Percentiles rank a stretch among this genome's conserved stretches.
Evolutionary conservation across 108 stramenopile genomes (phyloP).

Genomic region (Cafeteria roenbergensis): DNA sequence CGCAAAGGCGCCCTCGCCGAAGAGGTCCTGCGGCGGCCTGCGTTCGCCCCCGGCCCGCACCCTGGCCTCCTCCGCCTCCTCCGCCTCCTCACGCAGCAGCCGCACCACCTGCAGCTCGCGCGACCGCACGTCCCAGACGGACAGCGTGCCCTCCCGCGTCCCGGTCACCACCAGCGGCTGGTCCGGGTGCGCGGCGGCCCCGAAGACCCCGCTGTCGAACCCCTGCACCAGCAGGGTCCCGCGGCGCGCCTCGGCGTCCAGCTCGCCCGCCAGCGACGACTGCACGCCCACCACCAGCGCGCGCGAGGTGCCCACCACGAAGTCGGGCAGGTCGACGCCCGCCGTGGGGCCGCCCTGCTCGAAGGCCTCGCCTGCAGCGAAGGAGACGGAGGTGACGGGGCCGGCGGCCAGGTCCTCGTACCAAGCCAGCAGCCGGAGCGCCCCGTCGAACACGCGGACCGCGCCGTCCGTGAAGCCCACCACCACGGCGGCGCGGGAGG

Average conservation of each 20-base stretch:
- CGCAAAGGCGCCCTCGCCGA: background rate
- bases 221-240: slow-evolving; percentile 37
- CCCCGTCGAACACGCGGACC: slow-evolving; percentile 47
- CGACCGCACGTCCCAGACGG: slow-evolving; percentile 39
- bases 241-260: slow-evolving; percentile 33
- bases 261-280: slow-evolving; percentile 29
- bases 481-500: slow-evolving; percentile 28
- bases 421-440: slow-evolving; percentile 47
- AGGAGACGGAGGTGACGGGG: slow-evolving; percentile 43
- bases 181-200: slow-evolving; percentile 33
- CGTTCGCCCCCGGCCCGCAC: slow-evolving; percentile 17
- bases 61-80: slow-evolving; percentile 16
- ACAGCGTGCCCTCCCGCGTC: slow-evolving; percentile 25
- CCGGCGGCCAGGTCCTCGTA: slow-evolving; percentile 49
- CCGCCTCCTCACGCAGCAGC: slow-evolving; percentile 5
- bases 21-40: background rate
- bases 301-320: slow-evolving; percentile 36
- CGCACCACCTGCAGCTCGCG: slow-evolving; percentile 17
- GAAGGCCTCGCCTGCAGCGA: slow-evolving; percentile 9
- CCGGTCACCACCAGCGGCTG: slow-evolving; percentile 22
- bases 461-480: slow-evolving; percentile 38
- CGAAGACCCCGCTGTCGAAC: slow-evolving; percentile 13
- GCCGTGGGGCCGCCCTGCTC: background rate
- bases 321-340: slow-evolving; percentile 25
- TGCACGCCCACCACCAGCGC: slow-evolving; percentile 40